phyloP scores from a whole-genome alignment of 2,329 filamentous ascomycete genomes.

The Pyrenochaeta sp. region DNA sequence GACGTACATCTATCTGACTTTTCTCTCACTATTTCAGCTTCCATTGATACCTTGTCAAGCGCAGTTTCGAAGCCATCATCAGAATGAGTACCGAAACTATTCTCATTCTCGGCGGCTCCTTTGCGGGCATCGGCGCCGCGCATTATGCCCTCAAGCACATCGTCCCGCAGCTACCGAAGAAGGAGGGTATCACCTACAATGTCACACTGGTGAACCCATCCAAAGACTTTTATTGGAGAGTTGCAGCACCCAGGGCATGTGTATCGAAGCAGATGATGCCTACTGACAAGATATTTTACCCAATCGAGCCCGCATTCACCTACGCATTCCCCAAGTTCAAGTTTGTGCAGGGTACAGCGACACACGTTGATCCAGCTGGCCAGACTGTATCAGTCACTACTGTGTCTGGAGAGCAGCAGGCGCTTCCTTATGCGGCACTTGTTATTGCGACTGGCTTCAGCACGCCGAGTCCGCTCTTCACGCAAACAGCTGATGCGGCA shows the following conservation, averaged over 20 bases:
- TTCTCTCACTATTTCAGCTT: constrained; percentile 5
- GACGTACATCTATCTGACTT: constrained; percentile 10
- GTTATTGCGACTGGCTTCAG: constrained; percentile 65
- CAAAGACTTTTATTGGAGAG: constrained; percentile 63
- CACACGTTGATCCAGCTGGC: constrained; percentile 54
- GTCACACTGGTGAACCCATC: constrained; percentile 65
- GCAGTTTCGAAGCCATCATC: neutral
- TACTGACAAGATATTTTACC: constrained; percentile 59
- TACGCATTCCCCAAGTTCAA: constrained; percentile 60
- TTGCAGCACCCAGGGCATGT: constrained; percentile 63
- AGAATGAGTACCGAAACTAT: constrained; percentile 48
- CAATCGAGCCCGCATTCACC: constrained; percentile 61
- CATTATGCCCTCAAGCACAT: constrained; percentile 48
- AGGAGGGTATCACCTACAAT: constrained; percentile 55
- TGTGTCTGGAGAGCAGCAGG: constrained; percentile 40
- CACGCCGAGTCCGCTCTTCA: constrained; percentile 58
- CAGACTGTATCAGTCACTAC: constrained; percentile 55
- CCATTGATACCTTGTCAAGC: constrained; percentile 9
- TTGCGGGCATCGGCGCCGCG: constrained; percentile 45
- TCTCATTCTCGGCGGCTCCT: constrained; percentile 47
- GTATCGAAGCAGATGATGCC: constrained; percentile 61
- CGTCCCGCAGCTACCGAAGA: constrained; percentile 45
- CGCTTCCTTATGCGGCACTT: constrained; percentile 61
- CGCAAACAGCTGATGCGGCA: constrained; percentile 46
- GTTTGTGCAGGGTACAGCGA: constrained; percentile 62